These are phyloP conservation scores for Chalaropsis thielavioides DNA, from an alignment of 2,329 filamentous ascomycete genomes.

Conservation along the genomic window DNA sequence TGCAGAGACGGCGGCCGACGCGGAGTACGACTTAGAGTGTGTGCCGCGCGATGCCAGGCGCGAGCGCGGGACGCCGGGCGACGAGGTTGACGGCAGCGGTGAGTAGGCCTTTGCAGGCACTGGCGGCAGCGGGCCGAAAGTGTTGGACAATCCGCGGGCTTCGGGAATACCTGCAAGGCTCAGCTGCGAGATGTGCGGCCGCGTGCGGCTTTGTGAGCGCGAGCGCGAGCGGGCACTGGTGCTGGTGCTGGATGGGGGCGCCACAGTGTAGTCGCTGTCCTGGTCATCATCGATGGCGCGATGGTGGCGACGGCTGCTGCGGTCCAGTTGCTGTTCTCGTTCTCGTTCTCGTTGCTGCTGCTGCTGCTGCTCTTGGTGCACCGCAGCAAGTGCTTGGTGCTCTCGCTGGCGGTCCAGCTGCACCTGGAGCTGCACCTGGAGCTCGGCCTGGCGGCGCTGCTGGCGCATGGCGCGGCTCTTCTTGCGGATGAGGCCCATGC, in stretches of 20 bases:
- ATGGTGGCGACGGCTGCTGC: background rate
- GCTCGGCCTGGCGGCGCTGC: conserved; percentile 9
- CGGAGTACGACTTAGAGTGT: background rate
- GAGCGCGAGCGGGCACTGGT: background rate
- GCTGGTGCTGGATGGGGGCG: background rate
- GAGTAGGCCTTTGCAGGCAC: conserved; percentile 4
- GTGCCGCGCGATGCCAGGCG: background rate
- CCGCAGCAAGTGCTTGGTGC: conserved; percentile 2
- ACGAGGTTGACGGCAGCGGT: background rate
- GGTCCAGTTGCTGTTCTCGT: background rate
- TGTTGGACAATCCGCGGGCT: background rate
- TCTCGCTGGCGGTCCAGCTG: conserved; percentile 5
- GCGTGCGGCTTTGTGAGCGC: background rate
- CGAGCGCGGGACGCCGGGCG: background rate
- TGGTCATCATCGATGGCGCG: background rate
- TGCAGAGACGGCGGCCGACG: background rate
- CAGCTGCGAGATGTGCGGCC: conserved; percentile 1
- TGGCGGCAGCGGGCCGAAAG: conserved; percentile 7
- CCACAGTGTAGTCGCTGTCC: background rate
- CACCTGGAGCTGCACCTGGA: conserved; percentile 7
- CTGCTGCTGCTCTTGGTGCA: background rate
- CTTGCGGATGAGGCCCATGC: conserved; percentile 11
- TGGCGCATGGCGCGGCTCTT: conserved; percentile 12
- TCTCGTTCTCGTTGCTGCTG: background rate
- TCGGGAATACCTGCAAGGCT: conserved; percentile 11